phyloP scores from a whole-genome alignment of 345 rosid genomes.

The Eucalyptus sp. region DNA sequence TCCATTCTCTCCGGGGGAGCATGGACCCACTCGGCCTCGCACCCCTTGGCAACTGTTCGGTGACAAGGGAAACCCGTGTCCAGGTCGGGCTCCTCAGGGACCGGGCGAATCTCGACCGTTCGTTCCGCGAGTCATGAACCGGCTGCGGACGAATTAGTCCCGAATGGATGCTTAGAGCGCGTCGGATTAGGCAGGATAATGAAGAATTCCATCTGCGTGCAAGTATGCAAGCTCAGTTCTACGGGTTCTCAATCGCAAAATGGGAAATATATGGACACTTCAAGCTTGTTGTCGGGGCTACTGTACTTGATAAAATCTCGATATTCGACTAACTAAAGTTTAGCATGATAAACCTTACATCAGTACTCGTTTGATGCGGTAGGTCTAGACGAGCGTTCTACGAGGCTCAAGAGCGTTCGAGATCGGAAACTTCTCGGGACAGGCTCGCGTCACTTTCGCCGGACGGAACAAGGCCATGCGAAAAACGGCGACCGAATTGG shows the following conservation, averaged over 20 bases:
- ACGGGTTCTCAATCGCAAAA: neutral
- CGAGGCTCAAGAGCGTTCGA: neutral
- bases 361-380: neutral
- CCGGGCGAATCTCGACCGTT: neutral
- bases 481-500: neutral
- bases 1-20: neutral
- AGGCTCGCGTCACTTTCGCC: neutral
- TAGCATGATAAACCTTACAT: neutral
- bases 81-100: neutral
- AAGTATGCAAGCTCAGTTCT: neutral
- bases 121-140: neutral
- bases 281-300: neutral
- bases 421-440: neutral
- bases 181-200: rapidly evolving
- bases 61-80: neutral
- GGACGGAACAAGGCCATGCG: neutral
- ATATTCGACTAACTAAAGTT: neutral
- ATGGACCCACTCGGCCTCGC: neutral
- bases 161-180: too few species aligned
- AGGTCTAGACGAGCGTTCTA: neutral
- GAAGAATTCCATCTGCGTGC: neutral
- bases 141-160: neutral
- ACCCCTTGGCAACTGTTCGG: neutral
- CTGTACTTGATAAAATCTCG: rapidly evolving
- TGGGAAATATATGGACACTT: neutral